phyloP scores from a whole-genome alignment of 257 asterid genomes.

The Gentiana macrophylla region DNA sequence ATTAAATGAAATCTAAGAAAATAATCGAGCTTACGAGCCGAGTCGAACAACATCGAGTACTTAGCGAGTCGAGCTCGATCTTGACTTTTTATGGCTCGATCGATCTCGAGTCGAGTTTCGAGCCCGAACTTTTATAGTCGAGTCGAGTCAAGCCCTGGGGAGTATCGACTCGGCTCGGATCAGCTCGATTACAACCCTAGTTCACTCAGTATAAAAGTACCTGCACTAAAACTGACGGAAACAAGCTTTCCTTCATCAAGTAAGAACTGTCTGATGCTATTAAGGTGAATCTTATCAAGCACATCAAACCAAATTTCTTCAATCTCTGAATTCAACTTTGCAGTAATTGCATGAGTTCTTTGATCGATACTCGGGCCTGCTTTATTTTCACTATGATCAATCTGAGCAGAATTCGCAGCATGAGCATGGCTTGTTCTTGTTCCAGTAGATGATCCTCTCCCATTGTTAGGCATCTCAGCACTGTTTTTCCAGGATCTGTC shows the following conservation, averaged over 20 bases:
- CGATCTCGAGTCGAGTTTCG: too few relatives aligned
- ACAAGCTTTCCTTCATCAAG: slow-evolving; percentile 72
- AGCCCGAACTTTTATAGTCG: too few relatives aligned
- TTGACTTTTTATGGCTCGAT: too few relatives aligned
- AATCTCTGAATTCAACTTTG: slow-evolving; percentile 26
- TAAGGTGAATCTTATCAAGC: slow-evolving; percentile 51
- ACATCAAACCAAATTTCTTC: slow-evolving; percentile 79
- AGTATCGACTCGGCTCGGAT: too few relatives aligned
- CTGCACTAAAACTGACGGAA: slow-evolving; percentile 76
- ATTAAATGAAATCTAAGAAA: too few relatives aligned
- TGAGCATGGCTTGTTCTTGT: slow-evolving; percentile 23
- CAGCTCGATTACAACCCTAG: too few relatives aligned
- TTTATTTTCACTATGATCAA: slow-evolving; percentile 20
- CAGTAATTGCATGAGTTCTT: slow-evolving; percentile 21
- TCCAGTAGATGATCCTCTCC: slow-evolving; percentile 16
- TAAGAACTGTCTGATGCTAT: slow-evolving; percentile 64
- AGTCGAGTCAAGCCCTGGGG: too few relatives aligned
- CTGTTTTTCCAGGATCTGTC: slow-evolving; percentile 52
- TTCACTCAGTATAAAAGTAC: slow-evolving; percentile 36
- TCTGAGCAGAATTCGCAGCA: slow-evolving; percentile 33
- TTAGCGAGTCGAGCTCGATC: too few relatives aligned
- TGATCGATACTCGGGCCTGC: slow-evolving; percentile 21
- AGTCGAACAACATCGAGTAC: too few relatives aligned
- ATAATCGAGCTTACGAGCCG: too few relatives aligned
- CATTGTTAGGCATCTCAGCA: slow-evolving; percentile 23